Evolutionary conservation across 169 alveolate genomes (phyloP), one percentile per base, ranked within the genome.

Genomic region (Eimeria falciformis): DNA sequence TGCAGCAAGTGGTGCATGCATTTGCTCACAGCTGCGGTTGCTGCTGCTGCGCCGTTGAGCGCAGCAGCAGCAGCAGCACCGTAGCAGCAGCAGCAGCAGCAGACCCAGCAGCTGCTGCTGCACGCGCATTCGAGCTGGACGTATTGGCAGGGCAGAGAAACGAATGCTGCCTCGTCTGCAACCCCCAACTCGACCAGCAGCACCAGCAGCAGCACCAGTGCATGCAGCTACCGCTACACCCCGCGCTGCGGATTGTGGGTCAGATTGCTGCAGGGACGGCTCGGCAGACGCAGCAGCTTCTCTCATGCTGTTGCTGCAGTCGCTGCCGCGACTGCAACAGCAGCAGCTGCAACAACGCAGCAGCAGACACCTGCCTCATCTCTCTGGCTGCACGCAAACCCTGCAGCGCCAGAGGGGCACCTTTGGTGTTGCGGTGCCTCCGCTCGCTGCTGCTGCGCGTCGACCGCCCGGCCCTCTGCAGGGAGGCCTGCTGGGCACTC

Each of bases 221-320:
- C 82, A 14, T 17, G 53, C 82, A 14, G 50, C 83, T 71, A 3
- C 83, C 83, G 21, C 83, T 84, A 33, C 79, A 69, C 5, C 91
- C 91, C 5, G 91, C 91, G 43, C 91, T 84, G 50, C 84, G 92
- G n/a, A 53, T 66, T 85, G 55, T 66, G 17, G 92, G 92, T 1
- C 92, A 85, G 45, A 29, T 66, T 0, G 92, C 92, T 25, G 78
- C 83, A 53, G 92, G 92, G 12, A 85, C 77, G 17, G 83, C 78
- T 5, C 66, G 83, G 56, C 92, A 66, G 82, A 65, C 84, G 84
- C 92, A 66, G 83, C 66, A 40, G 37, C 82, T 84, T 1, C 69
- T 84, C 18, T 56, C 73, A 40, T 62, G 83, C 56, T 71, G 83
- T 56, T 71, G 83, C 55, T 71, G 83, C 56, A 37, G 29, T 53